Evolutionary conservation across 179 eudicot species (phyloP).

Genomic region (Spergularia azorica): DNA sequence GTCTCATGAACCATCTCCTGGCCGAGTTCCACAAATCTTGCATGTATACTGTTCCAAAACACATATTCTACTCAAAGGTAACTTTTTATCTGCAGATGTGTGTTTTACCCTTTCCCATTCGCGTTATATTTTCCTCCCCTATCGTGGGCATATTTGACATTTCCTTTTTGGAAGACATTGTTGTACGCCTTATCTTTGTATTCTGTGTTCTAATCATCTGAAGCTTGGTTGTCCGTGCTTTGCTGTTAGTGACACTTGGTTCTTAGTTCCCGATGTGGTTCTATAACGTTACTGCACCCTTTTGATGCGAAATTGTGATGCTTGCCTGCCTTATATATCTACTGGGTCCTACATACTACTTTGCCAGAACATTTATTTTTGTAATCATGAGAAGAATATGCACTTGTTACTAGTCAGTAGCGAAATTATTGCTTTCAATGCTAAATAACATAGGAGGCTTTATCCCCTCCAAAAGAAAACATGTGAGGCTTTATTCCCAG

Average conservation of each 20-base stretch:
- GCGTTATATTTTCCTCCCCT: background rate
- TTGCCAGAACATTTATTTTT: background rate
- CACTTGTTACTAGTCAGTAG: no score
- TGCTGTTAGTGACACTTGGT: background rate
- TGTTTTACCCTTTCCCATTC: slow-evolving; percentile 1
- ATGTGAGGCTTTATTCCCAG: no score
- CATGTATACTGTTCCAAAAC: slow-evolving; percentile 89
- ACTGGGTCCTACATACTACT: background rate
- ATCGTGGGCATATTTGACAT: background rate
- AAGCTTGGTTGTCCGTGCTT: background rate
- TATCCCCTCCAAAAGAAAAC: no score
- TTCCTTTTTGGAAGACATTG: background rate
- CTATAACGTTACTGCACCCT: background rate
- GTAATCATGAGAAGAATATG: no score
- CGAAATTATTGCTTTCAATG: no score
- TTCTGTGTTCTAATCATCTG: background rate
- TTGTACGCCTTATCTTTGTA: slow-evolving; percentile 6
- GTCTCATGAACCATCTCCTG: slow-evolving; percentile 71
- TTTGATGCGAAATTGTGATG: background rate
- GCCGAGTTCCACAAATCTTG: slow-evolving; percentile 82
- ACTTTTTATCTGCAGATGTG: slow-evolving; percentile 8
- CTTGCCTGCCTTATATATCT: background rate
- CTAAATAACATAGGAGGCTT: no score
- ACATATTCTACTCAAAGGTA: slow-evolving; percentile 70
- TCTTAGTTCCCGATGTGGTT: slow-evolving; percentile 10